phyloP scores from a whole-genome alignment of 495 filamentous ascomycete genomes.

The Daldinia grandis region DNA sequence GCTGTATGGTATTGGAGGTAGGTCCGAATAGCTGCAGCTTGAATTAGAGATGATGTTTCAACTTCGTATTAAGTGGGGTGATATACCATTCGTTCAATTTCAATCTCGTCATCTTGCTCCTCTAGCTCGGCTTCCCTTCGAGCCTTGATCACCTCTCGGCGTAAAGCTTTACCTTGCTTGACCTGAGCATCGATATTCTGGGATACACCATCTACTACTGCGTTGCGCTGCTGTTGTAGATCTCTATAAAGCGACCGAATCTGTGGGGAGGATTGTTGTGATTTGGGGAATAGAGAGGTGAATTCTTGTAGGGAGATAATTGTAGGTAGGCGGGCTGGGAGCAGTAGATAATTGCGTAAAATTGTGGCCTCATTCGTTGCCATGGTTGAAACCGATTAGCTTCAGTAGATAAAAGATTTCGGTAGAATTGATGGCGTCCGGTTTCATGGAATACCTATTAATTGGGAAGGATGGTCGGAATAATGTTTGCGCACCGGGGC shows the following conservation, averaged over 20 bases:
- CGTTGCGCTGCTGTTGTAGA: constrained; percentile 74
- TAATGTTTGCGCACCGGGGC: constrained; percentile 22
- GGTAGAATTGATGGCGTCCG: neutral
- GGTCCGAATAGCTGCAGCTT: constrained; percentile 69
- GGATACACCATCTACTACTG: constrained; percentile 71
- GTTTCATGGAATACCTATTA: neutral
- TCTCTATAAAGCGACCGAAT: constrained; percentile 81
- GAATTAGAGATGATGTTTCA: neutral
- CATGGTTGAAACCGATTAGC: constrained; percentile 55
- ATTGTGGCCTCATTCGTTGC: constrained; percentile 75
- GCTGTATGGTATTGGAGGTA: constrained; percentile 48
- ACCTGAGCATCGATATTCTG: constrained; percentile 73
- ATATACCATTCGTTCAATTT: constrained; percentile 73
- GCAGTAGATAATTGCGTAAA: constrained; percentile 78
- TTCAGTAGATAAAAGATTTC: neutral
- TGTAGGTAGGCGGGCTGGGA: constrained; percentile 74
- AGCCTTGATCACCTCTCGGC: constrained; percentile 66
- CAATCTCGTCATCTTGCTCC: constrained; percentile 69
- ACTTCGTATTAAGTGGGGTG: neutral
- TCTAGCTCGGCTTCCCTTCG: constrained; percentile 62
- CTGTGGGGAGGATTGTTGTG: constrained; percentile 73
- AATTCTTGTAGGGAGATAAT: constrained; percentile 79
- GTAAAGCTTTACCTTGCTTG: constrained; percentile 68
- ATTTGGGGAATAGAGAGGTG: constrained; percentile 75
- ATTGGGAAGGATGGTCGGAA: neutral